These are phyloP conservation scores for Planoprotostelium fungivorum DNA, from an alignment of 78 protist genomes.

Conservation along the genomic window DNA sequence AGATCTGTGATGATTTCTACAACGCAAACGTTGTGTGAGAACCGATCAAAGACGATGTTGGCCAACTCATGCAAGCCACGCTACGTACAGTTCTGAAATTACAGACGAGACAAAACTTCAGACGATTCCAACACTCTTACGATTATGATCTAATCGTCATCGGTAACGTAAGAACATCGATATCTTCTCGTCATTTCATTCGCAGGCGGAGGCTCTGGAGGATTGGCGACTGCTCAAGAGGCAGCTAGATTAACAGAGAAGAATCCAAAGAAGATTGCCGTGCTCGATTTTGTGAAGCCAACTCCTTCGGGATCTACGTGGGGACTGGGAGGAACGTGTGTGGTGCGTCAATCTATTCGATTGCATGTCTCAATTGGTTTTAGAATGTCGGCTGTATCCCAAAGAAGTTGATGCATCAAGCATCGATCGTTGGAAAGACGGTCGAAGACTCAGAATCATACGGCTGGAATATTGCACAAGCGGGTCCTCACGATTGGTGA, in stretches of 20 bases:
- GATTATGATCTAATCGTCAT: constrained; percentile 84
- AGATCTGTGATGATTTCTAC: no score
- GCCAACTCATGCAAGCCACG: no score
- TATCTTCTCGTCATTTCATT: no score
- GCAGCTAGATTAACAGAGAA: constrained; percentile 31
- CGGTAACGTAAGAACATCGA: constrained; percentile 32
- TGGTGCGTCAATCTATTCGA: constrained; percentile 20
- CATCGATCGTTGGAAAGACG: constrained; percentile 41
- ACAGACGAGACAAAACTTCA: no score
- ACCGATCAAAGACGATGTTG: no score
- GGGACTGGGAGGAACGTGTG: constrained; percentile 58
- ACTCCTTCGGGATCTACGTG: constrained; percentile 78
- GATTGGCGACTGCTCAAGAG: constrained; percentile 76
- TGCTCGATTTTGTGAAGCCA: constrained; percentile 84
- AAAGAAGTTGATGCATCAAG: constrained; percentile 86
- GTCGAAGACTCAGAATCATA: constrained; percentile 51
- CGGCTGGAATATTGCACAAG: constrained; percentile 62
- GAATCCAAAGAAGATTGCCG: constrained; percentile 48
- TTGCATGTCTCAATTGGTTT: constrained; percentile 58
- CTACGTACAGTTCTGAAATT: no score
- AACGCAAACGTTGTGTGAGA: no score
- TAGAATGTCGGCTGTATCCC: constrained; percentile 95
- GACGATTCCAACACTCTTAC: neutral
- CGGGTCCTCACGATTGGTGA: constrained; percentile 29
- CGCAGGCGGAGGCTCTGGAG: constrained; percentile 83